These are phyloP conservation scores for Neospermospora avenae DNA, from an alignment of 2,329 filamentous ascomycete genomes.

Conservation along the genomic window DNA sequence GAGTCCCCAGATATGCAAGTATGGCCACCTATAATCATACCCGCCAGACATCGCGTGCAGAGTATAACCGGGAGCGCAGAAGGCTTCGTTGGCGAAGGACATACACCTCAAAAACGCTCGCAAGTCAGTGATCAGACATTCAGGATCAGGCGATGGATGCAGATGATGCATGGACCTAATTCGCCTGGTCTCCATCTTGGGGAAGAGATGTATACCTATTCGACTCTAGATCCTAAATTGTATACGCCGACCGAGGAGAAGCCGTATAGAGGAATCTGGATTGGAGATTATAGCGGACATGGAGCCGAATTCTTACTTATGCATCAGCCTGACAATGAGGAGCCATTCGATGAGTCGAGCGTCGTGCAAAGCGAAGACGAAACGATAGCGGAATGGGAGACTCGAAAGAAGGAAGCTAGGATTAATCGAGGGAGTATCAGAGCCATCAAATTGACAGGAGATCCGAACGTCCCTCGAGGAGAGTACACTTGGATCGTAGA, in stretches of 20 bases:
- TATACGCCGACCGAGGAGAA: constrained; percentile 79
- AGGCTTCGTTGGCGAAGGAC: constrained; percentile 39
- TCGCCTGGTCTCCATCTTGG: constrained; percentile 47
- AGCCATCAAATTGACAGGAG: constrained; percentile 88
- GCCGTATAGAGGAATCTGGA: constrained; percentile 86
- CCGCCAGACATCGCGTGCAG: constrained; percentile 48
- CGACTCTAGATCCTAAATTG: constrained; percentile 67
- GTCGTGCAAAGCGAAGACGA: constrained; percentile 43
- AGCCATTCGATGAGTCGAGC: constrained; percentile 38
- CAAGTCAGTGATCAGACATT: constrained; percentile 71
- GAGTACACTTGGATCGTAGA: constrained; percentile 78
- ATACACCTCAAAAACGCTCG: constrained; percentile 48
- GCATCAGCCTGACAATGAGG: constrained; percentile 64
- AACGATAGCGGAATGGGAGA: constrained; percentile 44
- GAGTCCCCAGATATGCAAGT: constrained; percentile 45
- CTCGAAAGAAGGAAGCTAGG: constrained; percentile 44
- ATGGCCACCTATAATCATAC: constrained; percentile 75
- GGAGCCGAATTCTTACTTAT: constrained; percentile 86
- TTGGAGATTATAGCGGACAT: constrained; percentile 77
- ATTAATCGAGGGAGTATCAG: constrained; percentile 67
- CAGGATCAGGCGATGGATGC: constrained; percentile 72
- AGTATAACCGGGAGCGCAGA: constrained; percentile 41
- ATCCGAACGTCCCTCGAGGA: constrained; percentile 83
- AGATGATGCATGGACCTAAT: constrained; percentile 47
- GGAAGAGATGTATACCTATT: constrained; percentile 58